Conservation (phyloP, 176 grass and related monocot species). For the Calamus simplicifolius region DNA sequence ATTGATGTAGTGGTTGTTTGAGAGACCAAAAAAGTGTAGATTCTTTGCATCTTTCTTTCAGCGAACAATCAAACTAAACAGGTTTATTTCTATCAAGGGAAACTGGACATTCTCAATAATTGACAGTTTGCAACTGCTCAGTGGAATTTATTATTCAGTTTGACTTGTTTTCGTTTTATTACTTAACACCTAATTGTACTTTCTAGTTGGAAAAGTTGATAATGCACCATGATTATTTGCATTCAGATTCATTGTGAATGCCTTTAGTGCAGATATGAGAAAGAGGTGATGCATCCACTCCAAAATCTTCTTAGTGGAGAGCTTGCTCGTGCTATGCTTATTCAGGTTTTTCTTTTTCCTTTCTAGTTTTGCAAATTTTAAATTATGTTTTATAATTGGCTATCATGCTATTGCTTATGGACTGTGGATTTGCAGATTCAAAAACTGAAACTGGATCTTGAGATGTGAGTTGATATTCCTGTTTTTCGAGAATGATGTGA, state of each 20-base stretch:
- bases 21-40: no score
- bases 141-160: no score
- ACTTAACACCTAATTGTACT: no score
- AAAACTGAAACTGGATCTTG: conserved; percentile 88
- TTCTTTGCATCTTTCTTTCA: no score
- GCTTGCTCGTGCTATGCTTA: conserved; percentile 90
- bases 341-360: conserved; percentile 52
- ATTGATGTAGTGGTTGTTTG: no score
- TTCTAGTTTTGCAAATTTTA: conserved; percentile 12
- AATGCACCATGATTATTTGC: no score
- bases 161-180: no score
- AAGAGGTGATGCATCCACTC: conserved; percentile 71
- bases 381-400: not conserved
- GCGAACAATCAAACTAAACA: no score
- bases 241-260: not conserved
- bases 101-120: no score
- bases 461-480: conserved; percentile 57
- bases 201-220: no score
- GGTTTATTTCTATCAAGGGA: no score
- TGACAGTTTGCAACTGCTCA: no score
- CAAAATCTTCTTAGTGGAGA: conserved; percentile 64
- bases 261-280: conserved; percentile 72
- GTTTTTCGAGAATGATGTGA: conserved; percentile 4
- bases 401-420: not conserved
- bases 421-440: conserved; percentile 62